phyloP scores from a whole-genome alignment of 139 green algal species.

The Asterochloris erici region DNA sequence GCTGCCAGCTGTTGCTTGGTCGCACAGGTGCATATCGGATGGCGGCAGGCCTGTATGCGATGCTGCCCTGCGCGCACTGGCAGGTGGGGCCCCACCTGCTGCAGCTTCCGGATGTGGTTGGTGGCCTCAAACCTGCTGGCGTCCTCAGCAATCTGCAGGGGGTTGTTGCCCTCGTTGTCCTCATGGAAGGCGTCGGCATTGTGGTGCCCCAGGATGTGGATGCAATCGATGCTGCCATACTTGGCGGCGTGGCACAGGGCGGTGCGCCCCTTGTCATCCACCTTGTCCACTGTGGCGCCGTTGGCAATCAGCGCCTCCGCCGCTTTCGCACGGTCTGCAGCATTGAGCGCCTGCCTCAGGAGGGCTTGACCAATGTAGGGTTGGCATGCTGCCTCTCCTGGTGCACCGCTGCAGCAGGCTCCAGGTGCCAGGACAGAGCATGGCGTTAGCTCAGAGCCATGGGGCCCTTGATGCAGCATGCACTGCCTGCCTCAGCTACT shows the following conservation, averaged over 20 bases:
- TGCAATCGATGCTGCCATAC: slow-evolving; percentile 42
- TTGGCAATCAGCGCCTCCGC: slow-evolving; percentile 32
- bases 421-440: neutral
- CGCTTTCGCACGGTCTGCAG: slow-evolving; percentile 20
- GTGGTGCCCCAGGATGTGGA: slow-evolving; percentile 31
- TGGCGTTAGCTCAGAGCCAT: too few species aligned
- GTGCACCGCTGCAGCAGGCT: neutral
- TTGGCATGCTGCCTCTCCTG: neutral
- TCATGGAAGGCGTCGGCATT: slow-evolving; percentile 35
- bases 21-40: too few species aligned
- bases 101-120: slow-evolving; percentile 4
- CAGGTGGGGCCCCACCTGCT: neutral
- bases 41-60: too few species aligned
- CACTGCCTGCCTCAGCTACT: neutral
- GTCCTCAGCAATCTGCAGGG: slow-evolving; percentile 38
- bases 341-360: neutral
- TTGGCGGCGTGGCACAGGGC: slow-evolving; percentile 40
- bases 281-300: slow-evolving; percentile 4
- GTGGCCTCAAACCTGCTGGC: slow-evolving; percentile 22
- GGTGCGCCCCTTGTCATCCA: slow-evolving; percentile 30
- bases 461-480: neutral
- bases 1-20: too few species aligned
- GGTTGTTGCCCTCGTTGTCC: slow-evolving; percentile 38
- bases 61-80: too few species aligned
- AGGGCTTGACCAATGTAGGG: neutral